Evolutionary conservation across 768 basidiomycete genomes (phyloP).

Genomic region (Auriculariales sp.): DNA sequence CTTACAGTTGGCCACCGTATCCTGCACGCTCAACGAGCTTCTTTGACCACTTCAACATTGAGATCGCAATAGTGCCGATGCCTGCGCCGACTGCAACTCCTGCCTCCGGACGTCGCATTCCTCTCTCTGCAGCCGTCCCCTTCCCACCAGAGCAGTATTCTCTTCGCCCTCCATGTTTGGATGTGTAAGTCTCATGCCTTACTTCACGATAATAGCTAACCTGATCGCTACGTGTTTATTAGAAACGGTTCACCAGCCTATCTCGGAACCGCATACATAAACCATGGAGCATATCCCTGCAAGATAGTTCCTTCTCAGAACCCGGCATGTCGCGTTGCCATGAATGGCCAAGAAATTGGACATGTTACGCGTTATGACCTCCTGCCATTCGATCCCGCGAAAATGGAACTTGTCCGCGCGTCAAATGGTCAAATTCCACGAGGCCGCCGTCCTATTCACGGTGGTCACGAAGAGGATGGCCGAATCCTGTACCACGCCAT

Average conservation of each 20-base stretch:
- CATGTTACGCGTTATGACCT: constrained; percentile 63
- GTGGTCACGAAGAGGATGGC: constrained; percentile 62
- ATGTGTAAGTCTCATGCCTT: constrained; percentile 15
- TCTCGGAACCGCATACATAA: constrained; percentile 60
- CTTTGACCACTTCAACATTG: too few species aligned
- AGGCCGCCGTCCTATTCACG: constrained; percentile 47
- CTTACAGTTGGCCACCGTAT: too few species aligned
- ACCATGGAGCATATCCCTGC: constrained; percentile 61
- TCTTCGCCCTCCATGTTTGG: constrained; percentile 37
- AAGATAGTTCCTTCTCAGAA: constrained; percentile 56
- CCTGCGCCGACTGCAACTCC: constrained; percentile 19
- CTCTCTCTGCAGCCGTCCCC: constrained; percentile 27
- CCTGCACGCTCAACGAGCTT: too few species aligned
- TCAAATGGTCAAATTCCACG: constrained; percentile 43
- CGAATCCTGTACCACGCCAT: constrained; percentile 54
- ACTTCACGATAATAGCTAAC: too few species aligned
- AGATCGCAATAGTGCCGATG: too few species aligned
- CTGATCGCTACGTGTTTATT: too few species aligned
- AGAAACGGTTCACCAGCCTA: constrained; percentile 34
- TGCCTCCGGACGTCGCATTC: constrained; percentile 53
- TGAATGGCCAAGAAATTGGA: constrained; percentile 41
- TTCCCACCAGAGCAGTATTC: constrained; percentile 31
- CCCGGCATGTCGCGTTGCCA: constrained; percentile 39
- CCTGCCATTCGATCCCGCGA: constrained; percentile 46
- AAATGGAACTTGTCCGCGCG: constrained; percentile 65